phyloP scores from a whole-genome alignment of 2,329 filamentous ascomycete genomes.

The Aspergillus phoenicis region DNA sequence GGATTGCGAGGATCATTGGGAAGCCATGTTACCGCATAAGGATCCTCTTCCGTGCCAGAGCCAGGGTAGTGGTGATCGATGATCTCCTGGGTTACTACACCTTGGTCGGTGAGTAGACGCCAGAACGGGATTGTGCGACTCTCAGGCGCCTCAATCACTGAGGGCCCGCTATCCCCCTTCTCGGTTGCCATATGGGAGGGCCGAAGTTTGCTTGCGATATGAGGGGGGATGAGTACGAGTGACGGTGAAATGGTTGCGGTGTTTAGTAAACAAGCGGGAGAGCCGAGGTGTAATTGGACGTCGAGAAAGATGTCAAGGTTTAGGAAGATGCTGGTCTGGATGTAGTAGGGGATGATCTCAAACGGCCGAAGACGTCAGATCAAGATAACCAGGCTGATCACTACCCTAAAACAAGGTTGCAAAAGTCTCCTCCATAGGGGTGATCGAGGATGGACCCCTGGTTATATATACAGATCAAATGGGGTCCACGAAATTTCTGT shows the following conservation, averaged over 20 bases:
- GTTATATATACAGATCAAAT: background rate
- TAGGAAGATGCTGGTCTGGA: background rate
- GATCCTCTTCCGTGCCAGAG: slow-evolving; percentile 46
- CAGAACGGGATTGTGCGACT: slow-evolving; percentile 39
- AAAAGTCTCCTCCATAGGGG: background rate
- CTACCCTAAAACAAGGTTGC: background rate
- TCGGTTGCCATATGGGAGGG: slow-evolving; percentile 31
- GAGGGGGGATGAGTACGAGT: background rate
- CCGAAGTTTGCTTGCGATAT: background rate
- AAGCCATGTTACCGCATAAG: slow-evolving; percentile 48
- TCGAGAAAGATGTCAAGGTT: background rate
- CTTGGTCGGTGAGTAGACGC: slow-evolving; percentile 36
- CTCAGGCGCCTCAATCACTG: slow-evolving; percentile 31
- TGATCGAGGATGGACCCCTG: background rate
- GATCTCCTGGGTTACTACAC: slow-evolving; percentile 39
- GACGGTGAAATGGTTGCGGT: background rate
- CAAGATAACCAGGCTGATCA: background rate
- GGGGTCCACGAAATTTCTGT: slow-evolving; percentile 4
- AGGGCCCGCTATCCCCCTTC: slow-evolving; percentile 24
- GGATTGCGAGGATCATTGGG: slow-evolving; percentile 48
- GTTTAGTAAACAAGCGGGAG: background rate
- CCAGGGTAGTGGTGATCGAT: slow-evolving; percentile 38
- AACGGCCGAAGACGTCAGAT: background rate
- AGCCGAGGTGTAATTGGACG: background rate
- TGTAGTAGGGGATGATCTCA: background rate